phyloP scores from a whole-genome alignment of 1,139 yeast species.

The Diutina pseudorugosa region DNA sequence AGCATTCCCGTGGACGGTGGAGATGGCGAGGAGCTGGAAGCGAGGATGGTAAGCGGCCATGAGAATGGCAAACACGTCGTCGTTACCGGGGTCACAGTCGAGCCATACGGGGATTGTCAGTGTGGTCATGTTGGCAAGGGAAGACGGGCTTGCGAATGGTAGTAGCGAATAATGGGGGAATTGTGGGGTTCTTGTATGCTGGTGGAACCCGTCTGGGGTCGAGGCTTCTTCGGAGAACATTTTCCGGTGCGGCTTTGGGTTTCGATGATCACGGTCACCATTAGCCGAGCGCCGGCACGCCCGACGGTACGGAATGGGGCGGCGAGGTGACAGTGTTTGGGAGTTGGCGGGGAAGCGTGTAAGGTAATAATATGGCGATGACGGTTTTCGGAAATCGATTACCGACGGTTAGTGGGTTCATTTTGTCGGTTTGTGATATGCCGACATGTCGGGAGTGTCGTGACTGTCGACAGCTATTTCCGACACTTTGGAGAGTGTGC shows the following conservation, averaged over 20 bases:
- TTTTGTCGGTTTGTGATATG: no score
- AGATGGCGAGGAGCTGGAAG: slow-evolving; percentile 55
- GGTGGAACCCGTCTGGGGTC: neutral
- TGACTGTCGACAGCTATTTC: no score
- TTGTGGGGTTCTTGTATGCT: neutral
- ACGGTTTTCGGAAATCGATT: no score
- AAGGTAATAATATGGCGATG: no score
- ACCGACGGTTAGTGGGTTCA: no score
- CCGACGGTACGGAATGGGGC: neutral
- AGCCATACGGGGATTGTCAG: slow-evolving; percentile 55
- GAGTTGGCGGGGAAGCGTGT: no score
- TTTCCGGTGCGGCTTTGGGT: neutral
- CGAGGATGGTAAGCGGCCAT: slow-evolving; percentile 48
- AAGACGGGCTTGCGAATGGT: neutral
- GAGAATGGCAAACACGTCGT: slow-evolving; percentile 71
- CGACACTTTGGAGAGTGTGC: no score
- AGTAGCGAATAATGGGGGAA: neutral
- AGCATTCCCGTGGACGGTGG: slow-evolving; percentile 78
- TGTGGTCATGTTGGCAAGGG: neutral
- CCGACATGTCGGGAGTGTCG: neutral
- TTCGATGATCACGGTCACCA: no score
- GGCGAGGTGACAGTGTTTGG: no score
- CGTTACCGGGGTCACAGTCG: slow-evolving; percentile 94
- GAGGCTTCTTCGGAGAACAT: neutral
- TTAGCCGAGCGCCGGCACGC: no score